Base-by-base conservation (phyloP, 2,329 filamentous ascomycete species). In the Sporothrix luriei region DNA sequence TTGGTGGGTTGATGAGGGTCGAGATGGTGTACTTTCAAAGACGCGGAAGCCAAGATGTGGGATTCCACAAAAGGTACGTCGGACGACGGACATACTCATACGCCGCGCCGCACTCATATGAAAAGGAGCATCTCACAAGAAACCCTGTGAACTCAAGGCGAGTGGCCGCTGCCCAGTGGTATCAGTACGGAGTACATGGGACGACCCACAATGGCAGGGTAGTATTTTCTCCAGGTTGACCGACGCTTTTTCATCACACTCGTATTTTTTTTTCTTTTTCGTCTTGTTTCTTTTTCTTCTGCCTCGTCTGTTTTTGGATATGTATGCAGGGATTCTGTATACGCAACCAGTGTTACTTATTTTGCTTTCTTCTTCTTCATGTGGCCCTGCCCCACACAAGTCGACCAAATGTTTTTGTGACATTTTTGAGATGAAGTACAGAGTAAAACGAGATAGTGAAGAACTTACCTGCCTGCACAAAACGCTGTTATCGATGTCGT, bases 201-300 rank as follows among this genome's bases (percentile, higher is more conserved):
- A 62, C 59, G 48, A 62, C 21, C 59, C 59, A 48, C 59, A 62
- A 48, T 40, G 43, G 59, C 14, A 62, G 59, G 46, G 62, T 51
- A 21, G 43, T 9, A 49, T 65, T 49, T 64, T 49, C 40, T 46
- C 59, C 59, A 64, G 59, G 40, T 46, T 64, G 59, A 64, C 59
- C 43, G 59, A 29, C 43, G 59, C 40, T 13, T 46, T 49, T 64
- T 64, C 43, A 65, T 65, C 62, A 65, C 62, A 65, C 43, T 65
- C 46, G 62, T 51, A 51, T 65, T 40, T 51, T 11, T 38, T 51
- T 65, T 51, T 62, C 19, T 26, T 49, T 13, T 49, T 48, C 21
- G 62, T 51, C 38, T 65, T 40, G 38, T 11, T 38, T 51, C 51
- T 51, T 62, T 26, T 26, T 49, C 21, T 49, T 48, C 21, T 51